Conservation (phyloP, 2,329 filamentous ascomycete genomes). For the Aspergillus sp. region DNA sequence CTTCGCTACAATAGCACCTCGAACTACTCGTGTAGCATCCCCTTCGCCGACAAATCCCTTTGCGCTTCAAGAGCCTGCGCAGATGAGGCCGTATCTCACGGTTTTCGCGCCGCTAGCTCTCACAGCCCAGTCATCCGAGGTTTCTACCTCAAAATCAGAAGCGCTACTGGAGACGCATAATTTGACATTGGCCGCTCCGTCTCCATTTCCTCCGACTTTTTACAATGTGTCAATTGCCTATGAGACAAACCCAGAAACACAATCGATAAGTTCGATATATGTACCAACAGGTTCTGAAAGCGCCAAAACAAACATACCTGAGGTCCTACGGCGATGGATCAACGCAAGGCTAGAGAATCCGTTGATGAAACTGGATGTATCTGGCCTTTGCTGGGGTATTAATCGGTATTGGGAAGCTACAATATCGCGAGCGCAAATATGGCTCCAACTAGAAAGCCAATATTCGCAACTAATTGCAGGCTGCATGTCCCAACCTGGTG, state of each 20-base stretch:
- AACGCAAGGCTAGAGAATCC: constrained; percentile 28
- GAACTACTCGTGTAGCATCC: constrained; percentile 19
- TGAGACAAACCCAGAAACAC: constrained; percentile 30
- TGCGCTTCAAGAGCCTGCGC: constrained; percentile 45
- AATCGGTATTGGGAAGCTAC: constrained; percentile 38
- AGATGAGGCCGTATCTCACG: constrained; percentile 65
- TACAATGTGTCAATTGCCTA: constrained; percentile 32
- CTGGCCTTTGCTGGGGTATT: constrained; percentile 38
- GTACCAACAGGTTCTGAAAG: constrained; percentile 13
- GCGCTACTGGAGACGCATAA: constrained; percentile 28
- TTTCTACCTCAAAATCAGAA: constrained; percentile 12
- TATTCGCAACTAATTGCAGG: constrained; percentile 11
- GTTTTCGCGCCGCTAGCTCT: constrained; percentile 66
- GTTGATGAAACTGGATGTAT: constrained; percentile 32
- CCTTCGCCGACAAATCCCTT: constrained; percentile 60
- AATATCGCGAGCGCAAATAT: constrained; percentile 33
- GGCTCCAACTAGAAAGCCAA: constrained; percentile 28
- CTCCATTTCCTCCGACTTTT: constrained; percentile 28
- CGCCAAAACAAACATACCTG: constrained; percentile 21
- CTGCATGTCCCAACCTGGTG: neutral
- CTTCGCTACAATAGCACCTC: constrained; percentile 27
- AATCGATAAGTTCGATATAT: constrained; percentile 28
- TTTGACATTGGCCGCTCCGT: constrained; percentile 30
- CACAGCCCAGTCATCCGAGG: constrained; percentile 22
- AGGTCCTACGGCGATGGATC: constrained; percentile 30